phyloP scores from a whole-genome alignment of 331 rosid genomes.

The Malus hybrid region DNA sequence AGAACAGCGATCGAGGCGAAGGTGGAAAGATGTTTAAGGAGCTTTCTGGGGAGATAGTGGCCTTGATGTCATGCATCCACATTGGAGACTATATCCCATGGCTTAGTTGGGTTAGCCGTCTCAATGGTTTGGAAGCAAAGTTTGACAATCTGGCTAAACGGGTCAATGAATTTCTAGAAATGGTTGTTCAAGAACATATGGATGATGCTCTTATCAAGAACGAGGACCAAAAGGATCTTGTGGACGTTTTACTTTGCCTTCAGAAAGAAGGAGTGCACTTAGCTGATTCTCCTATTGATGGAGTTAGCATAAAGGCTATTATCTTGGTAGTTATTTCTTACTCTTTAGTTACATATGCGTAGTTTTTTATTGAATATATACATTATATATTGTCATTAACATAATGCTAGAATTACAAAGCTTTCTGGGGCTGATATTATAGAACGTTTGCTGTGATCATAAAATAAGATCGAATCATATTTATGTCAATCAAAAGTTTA shows the following conservation, averaged over 20 bases:
- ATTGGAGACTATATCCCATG: not conserved
- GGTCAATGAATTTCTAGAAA: slow-evolving; percentile 1
- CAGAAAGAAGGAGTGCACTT: not conserved
- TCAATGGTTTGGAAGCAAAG: not conserved
- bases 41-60: not conserved
- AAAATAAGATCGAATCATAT: too few species aligned
- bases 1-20: not conserved
- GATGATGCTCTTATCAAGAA: not conserved
- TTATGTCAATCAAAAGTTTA: too few species aligned
- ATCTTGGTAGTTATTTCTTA: not conserved
- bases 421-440: not conserved
- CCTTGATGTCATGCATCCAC: not conserved
- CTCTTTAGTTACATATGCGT: not conserved
- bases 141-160: not conserved
- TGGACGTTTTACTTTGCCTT: not conserved
- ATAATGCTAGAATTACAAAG: not conserved
- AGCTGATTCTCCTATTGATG: not conserved
- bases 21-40: not conserved
- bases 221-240: not conserved
- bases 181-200: not conserved
- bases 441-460: too few species aligned
- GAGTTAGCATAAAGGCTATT: not conserved
- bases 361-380: too few species aligned
- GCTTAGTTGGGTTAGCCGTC: not conserved
- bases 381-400: too few species aligned